Evolutionary conservation across 306 rosid species (phyloP), one percentile per base, ranked within the genome.

Genomic region (Trifolium dubium): DNA sequence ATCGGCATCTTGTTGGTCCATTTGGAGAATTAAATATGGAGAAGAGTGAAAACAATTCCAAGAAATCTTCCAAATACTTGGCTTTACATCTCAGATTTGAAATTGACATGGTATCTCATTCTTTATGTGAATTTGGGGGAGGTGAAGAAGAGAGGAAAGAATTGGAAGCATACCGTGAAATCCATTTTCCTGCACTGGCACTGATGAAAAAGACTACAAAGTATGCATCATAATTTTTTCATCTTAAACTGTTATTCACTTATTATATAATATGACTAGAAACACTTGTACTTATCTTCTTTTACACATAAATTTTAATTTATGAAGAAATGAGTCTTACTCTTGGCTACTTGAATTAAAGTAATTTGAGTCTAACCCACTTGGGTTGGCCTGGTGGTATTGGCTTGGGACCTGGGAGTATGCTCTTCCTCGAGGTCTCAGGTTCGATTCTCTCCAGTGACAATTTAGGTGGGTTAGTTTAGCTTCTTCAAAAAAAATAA

Each of bases 91-190:
- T 94, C 90, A 87, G 99, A 74, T 92, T 92, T 85, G 99, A 94
- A 86, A 94, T 94, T 82, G 99, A 94, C 83, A 94, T 92, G 99
- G 99, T 88, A 59, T 86, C 96, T 77, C 99, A 94, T 87, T 94
- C 99, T 83, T 83, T 94, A 67, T 94, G 99, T 80, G 96, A 94
- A 83, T 92, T 87, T 83, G 97, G 96, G 47, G 97, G 96, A 79
- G 99, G 97, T 64, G 97, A 92, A 74, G 92, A 81, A 66, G 99
- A 94, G 89, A 85, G 85, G 79, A 80, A 83, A 78, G 95, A 89
- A 83, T 85, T 94, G 88, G 90, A 92, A 82, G 93, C 92, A 60
- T 94, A 88, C 65, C 95, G 99, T 12, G 86, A 88, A 83, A 84
- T 90, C 79, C 99, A 94, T 85, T 89, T 94, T 76, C 99, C 99